Conservation (phyloP, 768 basidiomycete genomes). For the Hypsizygus marmoreus region DNA sequence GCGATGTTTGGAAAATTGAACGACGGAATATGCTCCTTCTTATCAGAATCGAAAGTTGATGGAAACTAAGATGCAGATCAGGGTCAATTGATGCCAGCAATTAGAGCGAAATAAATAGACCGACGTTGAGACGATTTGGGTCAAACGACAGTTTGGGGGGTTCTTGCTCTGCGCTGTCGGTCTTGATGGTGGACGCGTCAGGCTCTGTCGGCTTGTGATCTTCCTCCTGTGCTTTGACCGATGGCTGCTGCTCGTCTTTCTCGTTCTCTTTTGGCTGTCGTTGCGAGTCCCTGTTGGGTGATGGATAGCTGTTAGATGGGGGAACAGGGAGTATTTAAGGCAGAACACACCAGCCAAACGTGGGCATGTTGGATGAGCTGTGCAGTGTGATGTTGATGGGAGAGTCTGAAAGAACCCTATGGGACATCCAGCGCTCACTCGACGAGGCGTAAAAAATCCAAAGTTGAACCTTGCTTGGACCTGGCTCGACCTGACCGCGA, state of each 20-base stretch:
- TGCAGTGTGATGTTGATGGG: slow-evolving; percentile 23
- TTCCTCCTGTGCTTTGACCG: slow-evolving; percentile 9
- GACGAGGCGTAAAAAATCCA: slow-evolving; percentile 6
- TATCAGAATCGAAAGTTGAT: slow-evolving; percentile 38
- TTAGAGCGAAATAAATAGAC: slow-evolving; percentile 30
- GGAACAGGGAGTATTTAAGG: slow-evolving; percentile 30
- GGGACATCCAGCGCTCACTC: slow-evolving; percentile 7
- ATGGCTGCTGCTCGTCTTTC: slow-evolving; percentile 8
- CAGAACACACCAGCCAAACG: slow-evolving; percentile 32
- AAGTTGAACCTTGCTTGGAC: no score
- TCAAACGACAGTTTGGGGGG: slow-evolving; percentile 9
- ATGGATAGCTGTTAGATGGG: slow-evolving; percentile 24
- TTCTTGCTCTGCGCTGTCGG: slow-evolving; percentile 14
- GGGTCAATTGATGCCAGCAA: slow-evolving; percentile 34
- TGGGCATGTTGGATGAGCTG: slow-evolving; percentile 27
- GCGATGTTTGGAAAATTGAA: slow-evolving; percentile 20
- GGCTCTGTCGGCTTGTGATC: not conserved
- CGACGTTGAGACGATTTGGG: slow-evolving; percentile 28
- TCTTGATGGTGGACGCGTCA: slow-evolving; percentile 12
- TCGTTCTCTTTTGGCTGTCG: slow-evolving; percentile 9
- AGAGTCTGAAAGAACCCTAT: slow-evolving; percentile 16
- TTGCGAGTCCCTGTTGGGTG: slow-evolving; percentile 23
- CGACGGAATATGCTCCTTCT: slow-evolving; percentile 28
- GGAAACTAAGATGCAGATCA: slow-evolving; percentile 35
- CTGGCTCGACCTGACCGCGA: not conserved